Evolutionary conservation across 192 early-diverging fungal species (phyloP), one percentile per base, ranked within the genome.

Genomic region (Spizellomyces punctatus): DNA sequence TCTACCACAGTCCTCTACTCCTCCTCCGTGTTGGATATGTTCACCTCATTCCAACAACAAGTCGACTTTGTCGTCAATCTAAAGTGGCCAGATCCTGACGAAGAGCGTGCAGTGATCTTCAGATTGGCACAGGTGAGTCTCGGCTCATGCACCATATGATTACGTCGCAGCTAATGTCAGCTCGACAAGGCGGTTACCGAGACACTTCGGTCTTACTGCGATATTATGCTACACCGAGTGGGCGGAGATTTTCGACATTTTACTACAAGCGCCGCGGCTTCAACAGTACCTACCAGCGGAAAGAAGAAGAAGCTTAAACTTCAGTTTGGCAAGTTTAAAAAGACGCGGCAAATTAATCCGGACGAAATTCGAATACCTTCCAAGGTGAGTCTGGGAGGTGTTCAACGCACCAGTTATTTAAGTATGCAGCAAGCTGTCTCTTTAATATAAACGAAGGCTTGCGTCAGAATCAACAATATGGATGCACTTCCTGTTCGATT

Each of bases 11-110:
- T 12, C 10, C 17, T 58, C 49, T 65, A 47, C 57, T 79, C 77
- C 3, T 71, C 76, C 8, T 83, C 82, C 14, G 71, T 83, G 14
- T 45, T 83, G 44, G 82, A 83, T 56, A 75, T 79, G 36, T 83
- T 80, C 58, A 76, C 75, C 14, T 80, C 78, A 43, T 78, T 79
- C 68, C 78, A 80, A 66, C 78, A 83, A 59, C 78, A 79, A 56
- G 2, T 80, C 19, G 77, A 83, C 9, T 74, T 79, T 55, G 46
- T 79, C 48, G 41, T 67, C 42, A 57, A 65, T 5, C 48, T 80
- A 6, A 22, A 77, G 17, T 83, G 82, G 82, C 82, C 82, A 10
- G 71, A 79, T 36, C 66, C 57, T 19, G 63, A 69, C 2, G 54
- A 80, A 16, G 47, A 70, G 12, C 57, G 61, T 9, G 12, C 63